Base-by-base conservation (phyloP, 1,284 basidiomycete species). In the Marasmius oreades region DNA sequence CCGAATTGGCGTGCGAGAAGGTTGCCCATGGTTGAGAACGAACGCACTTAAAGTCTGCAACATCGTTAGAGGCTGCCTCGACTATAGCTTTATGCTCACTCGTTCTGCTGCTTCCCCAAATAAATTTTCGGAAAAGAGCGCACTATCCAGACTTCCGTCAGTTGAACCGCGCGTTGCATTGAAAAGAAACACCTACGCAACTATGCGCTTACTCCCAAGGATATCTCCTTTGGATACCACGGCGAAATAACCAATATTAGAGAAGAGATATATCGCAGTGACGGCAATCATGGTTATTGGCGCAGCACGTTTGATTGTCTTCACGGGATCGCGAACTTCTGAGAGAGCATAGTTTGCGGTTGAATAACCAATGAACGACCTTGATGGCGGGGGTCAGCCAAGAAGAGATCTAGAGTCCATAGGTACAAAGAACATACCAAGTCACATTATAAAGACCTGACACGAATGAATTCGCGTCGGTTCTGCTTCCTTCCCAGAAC, bases 261-360 rank as follows among this genome's bases (percentile, higher is more conserved):
- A 79, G 16, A 79, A 72, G 36, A 88, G 54, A 60, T 89, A 90
- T 3, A 82, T 73, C 0, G 75, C 59, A 0, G 80, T 76, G 2
- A 86, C 79, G 18, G 73, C 71, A 14, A 75, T 55, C 73, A 88
- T 79, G 0, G 85, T 86, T 4, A 86, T 63, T 0, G 87, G 85
- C 3, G 82, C 85, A 0, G 86, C 87, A 3, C 76, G 70, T 65
- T 82, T 86, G 64, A 90, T 80, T 0, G 87, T 89, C 33, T 77
- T 75, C 4, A 88, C 76, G 1, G 87, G 87, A 61, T 89, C 75
- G 23, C 76, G 77, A 14, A 88, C 74, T 64, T 90, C 86, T 3
- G 85, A 86, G 3, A 90, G 72, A 0, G 82, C 84, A 59, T 87
- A 88, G 64, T 89, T 89, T 16, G 84, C 85, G 56, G 85, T 87